Base-by-base conservation (phyloP, 768 basidiomycete genomes). In the Neoboletus subvelutipes region DNA sequence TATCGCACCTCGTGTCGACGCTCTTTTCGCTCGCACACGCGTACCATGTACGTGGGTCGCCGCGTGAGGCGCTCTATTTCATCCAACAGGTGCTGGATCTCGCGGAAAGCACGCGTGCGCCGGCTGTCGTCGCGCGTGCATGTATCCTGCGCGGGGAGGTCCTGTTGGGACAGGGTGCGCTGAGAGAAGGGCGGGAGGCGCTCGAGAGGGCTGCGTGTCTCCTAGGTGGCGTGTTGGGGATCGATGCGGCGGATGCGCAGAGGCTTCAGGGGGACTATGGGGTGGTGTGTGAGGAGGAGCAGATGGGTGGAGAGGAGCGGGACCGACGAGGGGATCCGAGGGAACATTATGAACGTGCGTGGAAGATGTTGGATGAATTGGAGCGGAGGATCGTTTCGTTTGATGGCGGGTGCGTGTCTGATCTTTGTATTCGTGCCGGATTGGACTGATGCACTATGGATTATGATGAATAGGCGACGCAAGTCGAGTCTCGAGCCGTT, bases 11-110 rank as follows among this genome's bases (percentile, higher is more conserved):
- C 5, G 73, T 94, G 5, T 73, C 76, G 1, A 84, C 86, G 0
- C 73, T 90, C 3, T 81, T 95, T 56, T 76, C 83, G 3, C 75
- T 96, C 8, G 76, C 82, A 0, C 78, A 83, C 9, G 77, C 82
- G 1, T 92, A 94, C 63, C 77, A 85, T 20, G 69, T 74, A 0
- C 83, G 92, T 18, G 96, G 96, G 1, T 92, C 94, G 6, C 82
- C 86, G 4, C 83, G 88, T 22, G 93, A 95, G 64, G 86, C 92
- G 2, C 86, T 92, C 58, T 94, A 89, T 64, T 96, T 94, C 67
- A 79, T 87, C 0, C 78, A 87, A 40, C 88, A 93, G 66, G 90
- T 89, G 1, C 75, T 80, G n/a, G 83, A 86, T 20, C 75, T 98
- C 1, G 90, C 92, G 0, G 75, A 79, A 46, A 78, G 87, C 7